A percentile compares a stretch with the other conserved stretches of the same genome.
phyloP scores from a whole-genome alignment of 805 yeast species.

The Scheffersomyces amazonensis region DNA sequence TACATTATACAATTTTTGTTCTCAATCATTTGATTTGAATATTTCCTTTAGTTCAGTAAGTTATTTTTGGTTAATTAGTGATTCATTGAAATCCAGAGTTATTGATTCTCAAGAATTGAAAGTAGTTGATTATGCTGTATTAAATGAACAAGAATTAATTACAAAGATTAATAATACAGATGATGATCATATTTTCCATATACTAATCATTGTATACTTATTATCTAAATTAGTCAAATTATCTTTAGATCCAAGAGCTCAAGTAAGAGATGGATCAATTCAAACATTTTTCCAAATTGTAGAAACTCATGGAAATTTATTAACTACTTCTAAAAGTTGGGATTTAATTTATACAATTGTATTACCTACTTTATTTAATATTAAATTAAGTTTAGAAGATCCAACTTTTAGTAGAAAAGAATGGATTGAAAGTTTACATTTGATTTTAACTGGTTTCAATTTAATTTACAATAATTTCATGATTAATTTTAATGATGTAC shows the following conservation, averaged over 20 bases:
- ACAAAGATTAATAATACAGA: conserved; percentile 6
- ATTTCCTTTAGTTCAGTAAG: conserved; percentile 89
- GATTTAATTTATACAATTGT: conserved; percentile 61
- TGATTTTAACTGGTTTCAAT: conserved; percentile 65
- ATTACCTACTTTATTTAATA: conserved; percentile 48
- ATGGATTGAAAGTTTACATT: conserved; percentile 59
- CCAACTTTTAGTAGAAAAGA: conserved; percentile 30
- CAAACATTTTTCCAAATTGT: conserved; percentile 84
- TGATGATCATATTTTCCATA: conserved; percentile 8
- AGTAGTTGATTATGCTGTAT: not conserved
- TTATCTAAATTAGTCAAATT: conserved; percentile 60
- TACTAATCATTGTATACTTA: conserved; percentile 40
- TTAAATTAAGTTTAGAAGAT: conserved; percentile 14
- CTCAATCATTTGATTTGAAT: conserved; percentile 72
- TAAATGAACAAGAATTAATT: conserved; percentile 5
- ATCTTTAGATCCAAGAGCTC: conserved; percentile 63
- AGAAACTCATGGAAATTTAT: conserved; percentile 61
- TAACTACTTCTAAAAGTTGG: conserved; percentile 62
- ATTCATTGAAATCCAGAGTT: conserved; percentile 42
- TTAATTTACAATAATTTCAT: conserved; percentile 58
- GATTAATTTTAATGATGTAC: conserved; percentile 22
- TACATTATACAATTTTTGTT: conserved; percentile 66
- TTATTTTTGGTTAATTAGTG: conserved; percentile 90
- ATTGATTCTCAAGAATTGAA: not conserved
- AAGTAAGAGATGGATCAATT: conserved; percentile 85